phyloP scores from a whole-genome alignment of 2,329 filamentous ascomycete genomes.

The Sporothrix protearum region DNA sequence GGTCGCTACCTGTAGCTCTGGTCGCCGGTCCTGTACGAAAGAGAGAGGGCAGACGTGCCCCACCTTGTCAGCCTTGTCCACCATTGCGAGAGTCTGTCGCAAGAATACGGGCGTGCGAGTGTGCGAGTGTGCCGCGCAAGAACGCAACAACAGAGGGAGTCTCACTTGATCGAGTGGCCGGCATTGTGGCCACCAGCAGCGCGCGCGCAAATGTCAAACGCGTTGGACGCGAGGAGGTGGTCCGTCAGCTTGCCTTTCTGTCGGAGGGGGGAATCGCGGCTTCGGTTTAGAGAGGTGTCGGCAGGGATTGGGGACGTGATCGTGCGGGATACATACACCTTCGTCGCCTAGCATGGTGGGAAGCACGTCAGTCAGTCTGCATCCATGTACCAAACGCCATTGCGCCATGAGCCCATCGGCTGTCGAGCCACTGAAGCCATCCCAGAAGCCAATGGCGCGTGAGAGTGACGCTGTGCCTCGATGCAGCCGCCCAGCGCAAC shows the following conservation, averaged over 20 bases:
- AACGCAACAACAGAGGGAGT: background rate
- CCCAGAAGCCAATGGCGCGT: background rate
- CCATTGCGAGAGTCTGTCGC: background rate
- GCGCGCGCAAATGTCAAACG: slow-evolving; percentile 49
- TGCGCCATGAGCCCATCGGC: too few species aligned
- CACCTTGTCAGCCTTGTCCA: slow-evolving; percentile 19
- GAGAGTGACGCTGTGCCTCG: background rate
- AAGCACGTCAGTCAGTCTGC: background rate
- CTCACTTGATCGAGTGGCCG: slow-evolving; percentile 43
- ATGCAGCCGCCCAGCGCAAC: background rate
- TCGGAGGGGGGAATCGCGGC: background rate
- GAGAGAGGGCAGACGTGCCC: background rate
- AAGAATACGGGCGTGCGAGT: too few species aligned
- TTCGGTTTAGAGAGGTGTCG: background rate
- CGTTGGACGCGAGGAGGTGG: slow-evolving; percentile 26
- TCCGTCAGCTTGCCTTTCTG: slow-evolving; percentile 31
- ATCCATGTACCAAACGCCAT: too few species aligned
- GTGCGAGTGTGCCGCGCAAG: background rate
- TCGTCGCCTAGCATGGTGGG: slow-evolving; percentile 23
- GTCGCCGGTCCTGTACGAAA: slow-evolving; percentile 24
- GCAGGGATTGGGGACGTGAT: too few species aligned
- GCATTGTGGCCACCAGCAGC: slow-evolving; percentile 61
- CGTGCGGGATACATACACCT: slow-evolving; percentile 16
- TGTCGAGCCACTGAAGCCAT: background rate
- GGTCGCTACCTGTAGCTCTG: slow-evolving; percentile 29